These are phyloP conservation scores for Mycena citricolor DNA, from an alignment of 1,284 basidiomycete species.

Conservation along the genomic window DNA sequence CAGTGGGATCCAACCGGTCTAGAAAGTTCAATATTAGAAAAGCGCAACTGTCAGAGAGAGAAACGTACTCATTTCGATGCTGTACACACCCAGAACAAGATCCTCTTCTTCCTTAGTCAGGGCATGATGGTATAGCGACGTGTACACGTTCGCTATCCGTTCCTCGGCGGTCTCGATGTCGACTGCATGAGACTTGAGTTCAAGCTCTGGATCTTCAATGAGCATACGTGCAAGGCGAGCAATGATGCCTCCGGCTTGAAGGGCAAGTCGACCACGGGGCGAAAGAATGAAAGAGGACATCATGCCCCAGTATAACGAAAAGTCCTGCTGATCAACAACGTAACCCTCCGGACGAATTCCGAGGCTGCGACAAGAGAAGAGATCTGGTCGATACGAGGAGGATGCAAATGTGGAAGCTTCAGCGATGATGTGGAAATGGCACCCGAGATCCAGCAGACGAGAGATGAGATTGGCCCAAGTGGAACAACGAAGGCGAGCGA, in stretches of 20 bases:
- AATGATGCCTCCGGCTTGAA: slow-evolving; percentile 14
- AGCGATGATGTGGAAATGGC: too few species aligned
- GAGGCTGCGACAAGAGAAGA: too few species aligned
- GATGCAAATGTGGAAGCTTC: too few species aligned
- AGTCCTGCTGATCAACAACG: slow-evolving; percentile 7
- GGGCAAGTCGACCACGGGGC: slow-evolving; percentile 9
- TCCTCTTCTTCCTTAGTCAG: slow-evolving; percentile 8
- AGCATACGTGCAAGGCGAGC: slow-evolving; percentile 14
- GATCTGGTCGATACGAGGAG: too few species aligned
- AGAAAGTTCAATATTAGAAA: too few species aligned
- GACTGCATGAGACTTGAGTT: too few species aligned
- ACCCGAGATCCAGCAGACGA: too few species aligned
- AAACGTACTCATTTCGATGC: slow-evolving; percentile 12
- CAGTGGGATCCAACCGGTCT: too few species aligned
- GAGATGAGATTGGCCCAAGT: too few species aligned
- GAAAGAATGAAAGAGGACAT: slow-evolving; percentile 17
- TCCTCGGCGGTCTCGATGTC: slow-evolving; percentile 8
- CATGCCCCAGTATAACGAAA: slow-evolving; percentile 13
- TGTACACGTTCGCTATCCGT: slow-evolving; percentile 1
- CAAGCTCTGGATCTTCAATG: slow-evolving; percentile 4
- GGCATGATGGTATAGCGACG: slow-evolving; percentile 5
- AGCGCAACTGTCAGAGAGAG: too few species aligned
- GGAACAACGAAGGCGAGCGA: too few species aligned
- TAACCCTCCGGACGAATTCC: slow-evolving; percentile 2
- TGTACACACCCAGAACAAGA: slow-evolving; percentile 16